phyloP scores from a whole-genome alignment of 352 stramenopile species.

The Pythium angustatum region DNA sequence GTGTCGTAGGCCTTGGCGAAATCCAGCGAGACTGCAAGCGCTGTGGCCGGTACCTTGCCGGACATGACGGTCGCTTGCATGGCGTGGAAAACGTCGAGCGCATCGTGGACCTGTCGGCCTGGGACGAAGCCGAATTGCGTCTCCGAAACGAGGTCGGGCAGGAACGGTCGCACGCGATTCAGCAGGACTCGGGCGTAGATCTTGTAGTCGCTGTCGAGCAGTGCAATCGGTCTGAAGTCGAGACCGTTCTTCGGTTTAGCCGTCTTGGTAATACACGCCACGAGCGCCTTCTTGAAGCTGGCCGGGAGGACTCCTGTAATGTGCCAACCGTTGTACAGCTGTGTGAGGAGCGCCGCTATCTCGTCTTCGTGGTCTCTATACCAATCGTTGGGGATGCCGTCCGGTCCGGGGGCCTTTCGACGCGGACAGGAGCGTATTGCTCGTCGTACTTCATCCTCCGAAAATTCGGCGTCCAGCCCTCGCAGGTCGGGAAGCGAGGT shows the following conservation, averaged over 20 bases:
- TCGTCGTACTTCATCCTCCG: slow-evolving; percentile 4
- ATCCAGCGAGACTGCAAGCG: not conserved
- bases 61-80: not conserved
- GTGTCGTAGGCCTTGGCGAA: slow-evolving; percentile 4
- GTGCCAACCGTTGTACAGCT: not conserved
- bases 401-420: slow-evolving; percentile 5
- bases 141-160: not conserved
- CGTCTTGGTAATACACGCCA: not conserved
- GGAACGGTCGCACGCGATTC: not conserved
- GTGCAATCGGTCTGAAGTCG: not conserved
- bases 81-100: not conserved
- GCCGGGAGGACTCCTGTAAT: not conserved
- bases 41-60: not conserved
- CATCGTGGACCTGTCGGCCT: slow-evolving; percentile 1
- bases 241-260: not conserved
- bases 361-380: slow-evolving; percentile 13
- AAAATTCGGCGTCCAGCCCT: slow-evolving; percentile 3
- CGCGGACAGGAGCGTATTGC: not conserved
- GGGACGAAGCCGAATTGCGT: slow-evolving; percentile 7
- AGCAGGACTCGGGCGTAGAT: not conserved
- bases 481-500: not conserved
- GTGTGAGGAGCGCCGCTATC: not conserved
- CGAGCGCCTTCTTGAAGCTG: not conserved
- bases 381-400: slow-evolving; percentile 22
- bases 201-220: not conserved